Evolutionary conservation across 2,329 filamentous ascomycete genomes (phyloP).

Genomic region (Aspergillus fumigatiaffinis): DNA sequence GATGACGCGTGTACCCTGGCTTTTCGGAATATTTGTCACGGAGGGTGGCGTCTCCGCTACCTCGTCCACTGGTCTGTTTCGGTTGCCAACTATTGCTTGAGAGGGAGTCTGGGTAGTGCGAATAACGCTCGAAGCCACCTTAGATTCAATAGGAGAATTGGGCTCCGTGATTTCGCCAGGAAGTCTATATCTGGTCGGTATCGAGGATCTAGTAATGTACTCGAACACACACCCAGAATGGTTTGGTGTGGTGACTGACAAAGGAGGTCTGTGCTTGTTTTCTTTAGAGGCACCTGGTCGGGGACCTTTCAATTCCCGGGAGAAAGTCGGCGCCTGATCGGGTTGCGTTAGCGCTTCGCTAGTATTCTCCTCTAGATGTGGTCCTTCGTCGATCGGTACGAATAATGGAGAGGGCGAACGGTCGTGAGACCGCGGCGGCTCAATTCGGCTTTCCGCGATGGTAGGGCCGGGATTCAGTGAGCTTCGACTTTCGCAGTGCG

Average conservation of each 20-base stretch:
- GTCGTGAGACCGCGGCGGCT: not conserved
- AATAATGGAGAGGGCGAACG: slow-evolving; percentile 17
- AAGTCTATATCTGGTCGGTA: slow-evolving; percentile 14
- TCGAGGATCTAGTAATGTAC: slow-evolving; percentile 7
- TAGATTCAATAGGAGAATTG: not conserved
- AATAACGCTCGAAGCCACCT: not conserved
- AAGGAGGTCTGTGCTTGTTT: not conserved
- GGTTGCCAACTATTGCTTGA: not conserved
- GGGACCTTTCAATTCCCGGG: not conserved
- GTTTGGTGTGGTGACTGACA: not conserved
- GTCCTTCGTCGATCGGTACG: slow-evolving; percentile 7
- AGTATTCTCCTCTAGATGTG: slow-evolving; percentile 1
- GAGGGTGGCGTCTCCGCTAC: slow-evolving; percentile 20
- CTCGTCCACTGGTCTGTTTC: slow-evolving; percentile 8
- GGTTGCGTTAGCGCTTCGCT: not conserved
- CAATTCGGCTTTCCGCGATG: not conserved
- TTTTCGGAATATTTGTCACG: not conserved
- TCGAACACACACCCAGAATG: slow-evolving; percentile 8
- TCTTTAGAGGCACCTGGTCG: not conserved
- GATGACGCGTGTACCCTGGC: not conserved
- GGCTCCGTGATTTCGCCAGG: slow-evolving; percentile 10
- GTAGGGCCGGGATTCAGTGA: slow-evolving; percentile 1
- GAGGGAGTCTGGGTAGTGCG: not conserved
- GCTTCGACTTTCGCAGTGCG: not conserved
- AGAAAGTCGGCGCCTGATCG: not conserved